Evolutionary conservation across 2,329 filamentous ascomycete genomes (phyloP).

Genomic region (Cadophora sp.): DNA sequence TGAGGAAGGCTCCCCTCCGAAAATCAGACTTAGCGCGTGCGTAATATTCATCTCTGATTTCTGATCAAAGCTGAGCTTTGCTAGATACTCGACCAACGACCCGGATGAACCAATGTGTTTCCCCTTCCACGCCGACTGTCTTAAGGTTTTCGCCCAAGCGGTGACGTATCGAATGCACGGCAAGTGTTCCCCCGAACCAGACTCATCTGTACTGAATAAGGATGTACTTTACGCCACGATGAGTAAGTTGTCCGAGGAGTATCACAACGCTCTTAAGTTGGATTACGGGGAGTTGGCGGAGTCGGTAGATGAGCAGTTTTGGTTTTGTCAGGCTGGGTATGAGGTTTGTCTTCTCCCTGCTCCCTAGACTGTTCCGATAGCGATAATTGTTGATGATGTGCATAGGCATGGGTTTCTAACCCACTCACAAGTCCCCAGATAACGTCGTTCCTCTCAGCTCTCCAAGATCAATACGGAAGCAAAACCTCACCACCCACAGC

Average conservation of each 20-base stretch:
- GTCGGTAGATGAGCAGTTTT: constrained; percentile 21
- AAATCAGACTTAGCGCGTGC: not conserved
- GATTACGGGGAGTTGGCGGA: constrained; percentile 28
- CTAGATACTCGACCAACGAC: constrained; percentile 23
- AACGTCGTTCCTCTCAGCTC: not conserved
- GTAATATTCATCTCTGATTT: not conserved
- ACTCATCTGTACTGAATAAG: constrained; percentile 12
- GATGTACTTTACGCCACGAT: constrained; percentile 24
- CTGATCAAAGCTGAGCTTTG: not conserved
- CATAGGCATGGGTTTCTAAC: constrained; percentile 29
- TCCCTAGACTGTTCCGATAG: not conserved
- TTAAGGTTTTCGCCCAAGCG: constrained; percentile 25
- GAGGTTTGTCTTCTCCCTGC: constrained; percentile 19
- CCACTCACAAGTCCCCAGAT: constrained; percentile 21
- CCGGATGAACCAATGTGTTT: constrained; percentile 18
- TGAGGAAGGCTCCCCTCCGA: not conserved
- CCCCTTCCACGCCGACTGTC: constrained; percentile 22
- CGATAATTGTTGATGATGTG: not conserved
- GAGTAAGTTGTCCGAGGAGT: constrained; percentile 14
- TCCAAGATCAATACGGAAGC: not conserved
- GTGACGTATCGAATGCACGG: constrained; percentile 17
- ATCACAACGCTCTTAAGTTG: constrained; percentile 14
- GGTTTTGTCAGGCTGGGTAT: constrained; percentile 18
- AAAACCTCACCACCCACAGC: not conserved
- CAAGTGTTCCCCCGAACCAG: not conserved